Evolutionary conservation across 352 stramenopile genomes (phyloP).

Genomic region (Phytophthora tentaculata): DNA sequence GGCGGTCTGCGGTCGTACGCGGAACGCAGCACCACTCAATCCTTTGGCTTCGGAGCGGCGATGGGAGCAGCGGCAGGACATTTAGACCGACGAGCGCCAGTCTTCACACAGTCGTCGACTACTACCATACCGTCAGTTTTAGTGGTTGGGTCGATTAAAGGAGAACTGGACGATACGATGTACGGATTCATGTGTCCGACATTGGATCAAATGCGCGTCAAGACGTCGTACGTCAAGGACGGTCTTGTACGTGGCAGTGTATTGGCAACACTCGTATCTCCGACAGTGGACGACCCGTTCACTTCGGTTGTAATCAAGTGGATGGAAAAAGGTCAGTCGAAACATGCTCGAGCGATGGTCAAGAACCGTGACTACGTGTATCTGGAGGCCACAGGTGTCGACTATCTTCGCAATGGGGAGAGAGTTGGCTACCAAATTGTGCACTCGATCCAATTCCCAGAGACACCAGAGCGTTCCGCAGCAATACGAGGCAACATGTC

Average conservation of each 20-base stretch:
- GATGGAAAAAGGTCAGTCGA: constrained; percentile 42
- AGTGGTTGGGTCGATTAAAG: constrained; percentile 41
- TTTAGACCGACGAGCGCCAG: constrained; percentile 17
- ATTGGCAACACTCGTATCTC: constrained; percentile 41
- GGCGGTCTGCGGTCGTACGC: constrained; percentile 38
- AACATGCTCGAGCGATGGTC: constrained; percentile 38
- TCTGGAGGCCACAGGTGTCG: constrained; percentile 51
- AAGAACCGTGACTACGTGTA: constrained; percentile 66
- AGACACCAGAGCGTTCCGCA: constrained; percentile 30
- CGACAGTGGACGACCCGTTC: constrained; percentile 45
- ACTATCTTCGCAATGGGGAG: constrained; percentile 56
- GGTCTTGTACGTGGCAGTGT: constrained; percentile 43
- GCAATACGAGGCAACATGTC: constrained; percentile 42
- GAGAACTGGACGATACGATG: constrained; percentile 49
- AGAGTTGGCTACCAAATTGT: constrained; percentile 62
- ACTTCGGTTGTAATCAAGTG: constrained; percentile 51
- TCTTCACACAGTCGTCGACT: constrained; percentile 17
- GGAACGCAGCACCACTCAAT: constrained; percentile 23
- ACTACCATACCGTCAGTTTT: constrained; percentile 27
- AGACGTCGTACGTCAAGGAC: constrained; percentile 51
- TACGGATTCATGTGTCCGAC: constrained; percentile 40
- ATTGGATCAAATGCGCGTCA: constrained; percentile 46
- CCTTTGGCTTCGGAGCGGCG: constrained; percentile 13
- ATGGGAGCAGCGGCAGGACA: constrained; percentile 19
- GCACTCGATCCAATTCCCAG: constrained; percentile 64